phyloP scores from a whole-genome alignment of 371 early-diverging fungal species.

The Polyrhizophydium stewartii region DNA sequence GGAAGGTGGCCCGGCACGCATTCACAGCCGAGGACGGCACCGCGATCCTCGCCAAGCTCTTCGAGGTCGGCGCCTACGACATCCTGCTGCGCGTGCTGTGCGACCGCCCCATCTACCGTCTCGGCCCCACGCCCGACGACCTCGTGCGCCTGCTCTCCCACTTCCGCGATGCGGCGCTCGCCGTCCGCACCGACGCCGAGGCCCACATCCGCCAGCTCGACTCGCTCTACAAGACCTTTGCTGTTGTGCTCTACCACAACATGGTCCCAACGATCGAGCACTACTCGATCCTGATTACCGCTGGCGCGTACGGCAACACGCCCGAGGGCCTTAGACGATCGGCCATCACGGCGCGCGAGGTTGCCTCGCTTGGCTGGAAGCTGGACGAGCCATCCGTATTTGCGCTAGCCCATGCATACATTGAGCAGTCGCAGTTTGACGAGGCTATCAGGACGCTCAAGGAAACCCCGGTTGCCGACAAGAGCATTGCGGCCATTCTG shows the following conservation, averaged over 20 bases:
- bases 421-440: constrained; percentile 6
- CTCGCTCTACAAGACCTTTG: constrained; percentile 35
- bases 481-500: neutral
- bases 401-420: constrained; percentile 9
- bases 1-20: neutral
- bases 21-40: constrained; percentile 4
- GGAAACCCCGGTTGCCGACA: neutral
- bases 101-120: constrained; percentile 20
- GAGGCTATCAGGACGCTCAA: constrained; percentile 7
- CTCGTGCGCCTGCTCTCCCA: constrained; percentile 10
- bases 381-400: constrained; percentile 3
- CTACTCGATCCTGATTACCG: constrained; percentile 20
- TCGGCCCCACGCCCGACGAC: constrained; percentile 7
- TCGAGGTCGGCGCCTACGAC: constrained; percentile 2
- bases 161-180: constrained; percentile 9
- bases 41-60: constrained; percentile 9
- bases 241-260: constrained; percentile 25
- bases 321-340: constrained; percentile 30
- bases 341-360: constrained; percentile 23
- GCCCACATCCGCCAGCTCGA: constrained; percentile 17
- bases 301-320: constrained; percentile 24
- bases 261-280: constrained; percentile 15
- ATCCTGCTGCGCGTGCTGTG: constrained; percentile 19
- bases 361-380: constrained; percentile 16
- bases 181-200: neutral